Evolutionary conservation across 208 protist genomes (phyloP), one percentile per base, ranked within the genome.

Genomic region (Phytomonas francai): DNA sequence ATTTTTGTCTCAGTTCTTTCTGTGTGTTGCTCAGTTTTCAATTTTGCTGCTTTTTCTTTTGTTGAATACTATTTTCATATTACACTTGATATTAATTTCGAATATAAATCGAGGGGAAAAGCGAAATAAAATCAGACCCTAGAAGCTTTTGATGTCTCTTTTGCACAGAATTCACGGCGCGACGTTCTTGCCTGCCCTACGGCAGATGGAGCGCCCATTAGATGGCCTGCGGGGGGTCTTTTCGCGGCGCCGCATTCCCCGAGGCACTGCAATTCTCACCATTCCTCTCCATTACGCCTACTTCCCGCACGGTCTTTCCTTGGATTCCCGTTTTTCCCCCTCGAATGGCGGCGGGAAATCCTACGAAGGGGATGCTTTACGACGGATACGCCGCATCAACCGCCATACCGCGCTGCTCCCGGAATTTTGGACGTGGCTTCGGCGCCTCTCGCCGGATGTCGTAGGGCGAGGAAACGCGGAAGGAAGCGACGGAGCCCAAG

Each of bases 191-290:
- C 67, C 57, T 16, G 76, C 80, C 0, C 59, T 92, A 12, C 51
- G 67, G 12, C 84, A 90, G 36, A 67, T 33, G 0, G 59, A 60
- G 6, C 71, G 83, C 5, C 39, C 64, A 0, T 45, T 28, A 29
- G 82, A 92, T 65, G 83, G 87, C 11, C 76, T 95, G 19, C 84
- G 87, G 34, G 87, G 89, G 14, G 25, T 95, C 3, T 79, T 87
- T 19, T 51, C 78, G 0, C 60, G 51, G 28, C 66, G 73, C 0
- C 58, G 67, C 12, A 65, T 92, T 12, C 25, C 57, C 22, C 66
- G 72, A 14, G 87, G 89, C 2, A 79, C 71, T 31, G 32, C 85
- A 16, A 39, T 93, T 1, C 36, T 93, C 0, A 78, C 79, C 2
- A 62, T 95, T 3, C 89, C 89, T 0, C 67, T 86, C 0, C 73